Evolutionary conservation across 768 basidiomycete genomes (phyloP), one percentile per base, ranked within the genome.

Genomic region (Mycena sanguinolenta): DNA sequence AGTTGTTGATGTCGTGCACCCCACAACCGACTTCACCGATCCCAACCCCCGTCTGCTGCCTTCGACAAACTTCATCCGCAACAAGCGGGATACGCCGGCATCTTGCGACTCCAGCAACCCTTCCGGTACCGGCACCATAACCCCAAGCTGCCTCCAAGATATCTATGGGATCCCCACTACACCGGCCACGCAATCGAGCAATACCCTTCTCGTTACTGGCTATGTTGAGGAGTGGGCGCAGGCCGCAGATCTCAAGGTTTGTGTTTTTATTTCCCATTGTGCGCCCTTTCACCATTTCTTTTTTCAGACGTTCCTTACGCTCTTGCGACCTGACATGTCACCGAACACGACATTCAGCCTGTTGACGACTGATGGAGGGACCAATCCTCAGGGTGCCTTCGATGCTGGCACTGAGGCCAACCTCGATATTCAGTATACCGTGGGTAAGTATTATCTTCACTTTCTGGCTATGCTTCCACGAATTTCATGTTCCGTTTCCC

Each of bases 341-440:
- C 13, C 63, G 23, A 64, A 53, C 30, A 46, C 52, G 38, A 54
- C 63, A 2, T 64, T 64, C 38, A 42, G 23, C 5, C 27, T 55
- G 34, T 30, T 42, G 8, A 23, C 39, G 3, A 3, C 27, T 7
- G 53, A 55, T 28, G 53, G 39, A 6, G 63, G 63, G 14, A 19
- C 16, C 12, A 57, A 64, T 28, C 52, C 63, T 2, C 63, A 64
- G n/a, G 28, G 39, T 19, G 2, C 53, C 2, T 1, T 1, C 25
- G 21, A 55, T 12, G 63, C 54, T 6, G 63, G 63, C 10, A 36
- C 39, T 9, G 63, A 62, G 30, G 58, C 50, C 16, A 23, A 57
- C 16, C 67, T 69, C 54, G 67, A 69, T 25, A 50, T 69, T 14
- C 23, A 69, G 14, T 69, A 63, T 28, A 38, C 67, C 1, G 17